phyloP scores from a whole-genome alignment of 1,139 yeast species.

The Hansenula sp. region DNA sequence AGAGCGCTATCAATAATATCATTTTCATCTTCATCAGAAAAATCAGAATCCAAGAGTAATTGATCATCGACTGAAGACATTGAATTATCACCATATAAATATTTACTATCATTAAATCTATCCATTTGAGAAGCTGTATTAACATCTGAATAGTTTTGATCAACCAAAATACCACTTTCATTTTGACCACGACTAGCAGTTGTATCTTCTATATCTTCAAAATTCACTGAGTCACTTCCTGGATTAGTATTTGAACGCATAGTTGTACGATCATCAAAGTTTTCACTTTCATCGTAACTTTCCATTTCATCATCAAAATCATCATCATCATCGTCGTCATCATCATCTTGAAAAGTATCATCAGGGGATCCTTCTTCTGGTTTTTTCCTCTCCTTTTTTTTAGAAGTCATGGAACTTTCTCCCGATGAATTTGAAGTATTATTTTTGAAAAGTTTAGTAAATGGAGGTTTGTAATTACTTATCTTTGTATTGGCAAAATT shows the following conservation, averaged over 20 bases:
- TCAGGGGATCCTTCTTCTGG: slow-evolving; percentile 4
- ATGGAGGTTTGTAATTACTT: slow-evolving; percentile 7
- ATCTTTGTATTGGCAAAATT: not conserved
- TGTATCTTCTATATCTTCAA: slow-evolving; percentile 13
- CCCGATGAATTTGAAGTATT: slow-evolving; percentile 13
- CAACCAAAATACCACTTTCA: slow-evolving; percentile 19
- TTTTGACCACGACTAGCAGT: slow-evolving; percentile 11
- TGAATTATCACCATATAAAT: slow-evolving; percentile 22
- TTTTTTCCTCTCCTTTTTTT: not conserved
- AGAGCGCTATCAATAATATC: slow-evolving; percentile 14
- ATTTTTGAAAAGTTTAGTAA: slow-evolving; percentile 20
- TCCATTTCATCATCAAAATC: slow-evolving; percentile 7
- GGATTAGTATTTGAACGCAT: slow-evolving; percentile 2
- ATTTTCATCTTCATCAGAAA: slow-evolving; percentile 26
- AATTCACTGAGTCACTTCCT: slow-evolving; percentile 4
- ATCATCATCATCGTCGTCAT: slow-evolving; percentile 12
- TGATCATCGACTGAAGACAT: slow-evolving; percentile 32
- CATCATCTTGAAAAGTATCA: slow-evolving; percentile 10
- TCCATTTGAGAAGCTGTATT: slow-evolving; percentile 12
- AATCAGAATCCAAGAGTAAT: slow-evolving; percentile 33
- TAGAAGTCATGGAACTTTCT: not conserved
- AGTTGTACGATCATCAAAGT: slow-evolving; percentile 1
- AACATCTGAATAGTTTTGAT: slow-evolving; percentile 20
- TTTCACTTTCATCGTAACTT: slow-evolving; percentile 1
- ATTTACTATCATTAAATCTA: slow-evolving; percentile 8